A percentile compares a stretch with the other conserved stretches of the same genome.
Conservation (phyloP, 2,329 filamentous ascomycete species). For the Xylariaceae sp. region DNA sequence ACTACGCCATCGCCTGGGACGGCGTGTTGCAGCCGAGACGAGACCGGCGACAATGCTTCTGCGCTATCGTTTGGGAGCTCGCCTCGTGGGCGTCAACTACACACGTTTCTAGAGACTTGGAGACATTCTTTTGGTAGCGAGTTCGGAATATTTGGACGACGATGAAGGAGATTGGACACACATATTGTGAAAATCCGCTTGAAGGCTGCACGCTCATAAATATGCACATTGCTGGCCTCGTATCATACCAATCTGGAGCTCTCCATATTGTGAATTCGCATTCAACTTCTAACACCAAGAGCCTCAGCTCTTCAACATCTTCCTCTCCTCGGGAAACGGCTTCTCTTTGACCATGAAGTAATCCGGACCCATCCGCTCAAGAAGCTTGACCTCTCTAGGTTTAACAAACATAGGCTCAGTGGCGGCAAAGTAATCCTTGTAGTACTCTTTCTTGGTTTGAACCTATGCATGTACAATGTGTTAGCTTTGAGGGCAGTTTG, state of each 20-base stretch:
- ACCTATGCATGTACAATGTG: background rate
- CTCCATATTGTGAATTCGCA: too few relatives aligned
- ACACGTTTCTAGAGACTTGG: conserved; percentile 18
- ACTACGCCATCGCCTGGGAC: conserved; percentile 43
- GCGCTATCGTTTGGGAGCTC: conserved; percentile 44
- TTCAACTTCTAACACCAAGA: too few relatives aligned
- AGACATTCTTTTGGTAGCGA: conserved; percentile 1
- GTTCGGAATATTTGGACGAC: too few relatives aligned
- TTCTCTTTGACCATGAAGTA: conserved; percentile 21
- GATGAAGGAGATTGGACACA: too few relatives aligned
- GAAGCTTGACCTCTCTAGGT: conserved; percentile 29
- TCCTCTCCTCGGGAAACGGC: conserved; percentile 5
- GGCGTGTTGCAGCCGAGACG: conserved; percentile 41
- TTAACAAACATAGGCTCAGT: conserved; percentile 37
- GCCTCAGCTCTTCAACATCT: too few relatives aligned
- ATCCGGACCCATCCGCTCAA: conserved; percentile 19
- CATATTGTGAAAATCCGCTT: too few relatives aligned
- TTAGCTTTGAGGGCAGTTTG: too few relatives aligned
- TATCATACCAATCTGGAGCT: too few relatives aligned
- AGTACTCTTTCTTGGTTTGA: conserved; percentile 37
- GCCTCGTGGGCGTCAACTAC: conserved; percentile 32
- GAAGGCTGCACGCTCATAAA: too few relatives aligned
- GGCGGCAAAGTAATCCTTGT: conserved; percentile 33
- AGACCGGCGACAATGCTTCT: conserved; percentile 47
- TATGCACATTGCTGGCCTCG: too few relatives aligned